Evolutionary conservation across 257 asterid species (phyloP).

Genomic region (Linderniella brevidens): DNA sequence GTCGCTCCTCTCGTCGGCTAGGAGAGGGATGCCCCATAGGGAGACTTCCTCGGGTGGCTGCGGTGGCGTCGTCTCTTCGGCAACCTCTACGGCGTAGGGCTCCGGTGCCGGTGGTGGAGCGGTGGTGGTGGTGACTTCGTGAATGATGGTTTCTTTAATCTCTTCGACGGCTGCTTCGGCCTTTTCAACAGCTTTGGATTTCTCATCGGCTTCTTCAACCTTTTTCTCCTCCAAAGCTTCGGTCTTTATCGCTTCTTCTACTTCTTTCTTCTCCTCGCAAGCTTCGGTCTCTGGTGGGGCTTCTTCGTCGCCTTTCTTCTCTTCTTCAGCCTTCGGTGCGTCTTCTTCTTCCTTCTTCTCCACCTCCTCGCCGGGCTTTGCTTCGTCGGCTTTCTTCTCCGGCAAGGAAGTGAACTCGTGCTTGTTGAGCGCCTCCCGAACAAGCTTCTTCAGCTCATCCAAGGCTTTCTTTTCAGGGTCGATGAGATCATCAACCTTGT

Average conservation of each 20-base stretch:
- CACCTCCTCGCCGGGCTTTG: no score
- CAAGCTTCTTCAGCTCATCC: constrained; percentile 32
- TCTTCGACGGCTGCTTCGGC: constrained; percentile 22
- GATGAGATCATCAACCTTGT: constrained; percentile 52
- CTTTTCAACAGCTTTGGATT: constrained; percentile 9
- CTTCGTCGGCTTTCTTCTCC: no score
- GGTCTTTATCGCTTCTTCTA: no score
- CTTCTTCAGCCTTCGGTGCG: no score
- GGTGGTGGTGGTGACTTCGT: constrained; percentile 24
- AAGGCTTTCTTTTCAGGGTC: constrained; percentile 31
- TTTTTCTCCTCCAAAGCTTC: no score
- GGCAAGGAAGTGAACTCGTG: constrained; percentile 3
- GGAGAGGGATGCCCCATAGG: constrained; percentile 54
- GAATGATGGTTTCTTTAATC: constrained; percentile 23
- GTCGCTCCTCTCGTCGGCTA: constrained; percentile 41
- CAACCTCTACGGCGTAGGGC: constrained; percentile 6
- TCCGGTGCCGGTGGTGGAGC: constrained; percentile 17
- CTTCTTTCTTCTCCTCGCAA: no score
- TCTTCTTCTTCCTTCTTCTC: no score
- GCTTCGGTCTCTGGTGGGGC: no score
- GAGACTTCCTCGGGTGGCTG: constrained; percentile 44
- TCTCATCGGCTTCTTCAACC: no score
- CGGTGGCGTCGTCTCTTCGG: constrained; percentile 13
- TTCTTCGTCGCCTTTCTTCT: no score
- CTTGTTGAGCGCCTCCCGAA: constrained; percentile 26